Percentiles rank a stretch among this genome's conserved stretches.
These are phyloP conservation scores for Thamnidium elegans DNA, from an alignment of 192 early-diverging fungal genomes.

Conservation along the genomic window DNA sequence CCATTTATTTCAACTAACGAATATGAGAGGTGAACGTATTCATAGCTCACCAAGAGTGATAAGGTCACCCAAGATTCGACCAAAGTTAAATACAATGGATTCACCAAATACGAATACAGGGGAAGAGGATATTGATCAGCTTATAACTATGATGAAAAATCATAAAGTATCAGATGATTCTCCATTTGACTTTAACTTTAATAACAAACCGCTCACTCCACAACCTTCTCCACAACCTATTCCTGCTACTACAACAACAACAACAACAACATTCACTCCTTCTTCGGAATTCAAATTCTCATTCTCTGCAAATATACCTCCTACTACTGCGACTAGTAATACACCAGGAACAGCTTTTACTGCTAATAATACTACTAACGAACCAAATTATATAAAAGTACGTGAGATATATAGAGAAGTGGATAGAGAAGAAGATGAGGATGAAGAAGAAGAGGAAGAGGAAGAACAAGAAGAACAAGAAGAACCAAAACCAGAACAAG, in stretches of 20 bases:
- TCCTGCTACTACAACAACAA: neutral
- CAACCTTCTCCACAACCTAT: neutral
- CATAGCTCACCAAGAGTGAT: neutral
- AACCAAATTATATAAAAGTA: neutral
- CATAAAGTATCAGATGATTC: conserved; percentile 14
- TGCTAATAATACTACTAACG: too few species aligned
- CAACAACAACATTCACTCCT: neutral
- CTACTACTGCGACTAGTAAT: neutral
- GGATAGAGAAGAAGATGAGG: too few species aligned
- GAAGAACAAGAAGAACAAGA: too few species aligned
- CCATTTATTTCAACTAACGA: neutral
- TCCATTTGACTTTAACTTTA: neutral
- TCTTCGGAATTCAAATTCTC: neutral
- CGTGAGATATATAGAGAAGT: too few species aligned
- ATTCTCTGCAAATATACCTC: neutral
- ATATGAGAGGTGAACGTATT: neutral
- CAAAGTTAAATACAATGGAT: neutral
- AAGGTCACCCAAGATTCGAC: neutral
- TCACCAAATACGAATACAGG: neutral
- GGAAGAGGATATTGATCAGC: conserved; percentile 5
- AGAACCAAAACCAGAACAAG: neutral
- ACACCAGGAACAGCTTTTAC: neutral
- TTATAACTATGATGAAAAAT: conserved; percentile 17
- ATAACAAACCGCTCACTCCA: neutral
- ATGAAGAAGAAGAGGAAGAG: too few species aligned